Evolutionary conservation across 352 stramenopile genomes (phyloP).

Genomic region (Aphanomyces stellatus): DNA sequence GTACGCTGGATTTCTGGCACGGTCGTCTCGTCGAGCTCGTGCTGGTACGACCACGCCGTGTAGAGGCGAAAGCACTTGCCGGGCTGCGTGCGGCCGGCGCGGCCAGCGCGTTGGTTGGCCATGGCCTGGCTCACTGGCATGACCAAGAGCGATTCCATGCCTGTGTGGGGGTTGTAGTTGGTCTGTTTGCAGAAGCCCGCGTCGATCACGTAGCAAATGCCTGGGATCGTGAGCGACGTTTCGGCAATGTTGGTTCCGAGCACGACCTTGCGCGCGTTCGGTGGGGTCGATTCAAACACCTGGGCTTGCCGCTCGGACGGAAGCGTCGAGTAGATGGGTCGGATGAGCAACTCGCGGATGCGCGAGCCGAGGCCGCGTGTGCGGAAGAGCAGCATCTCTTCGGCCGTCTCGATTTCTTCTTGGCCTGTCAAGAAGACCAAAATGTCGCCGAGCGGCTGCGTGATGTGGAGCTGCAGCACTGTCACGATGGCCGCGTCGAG

Average conservation of each 20-base stretch:
- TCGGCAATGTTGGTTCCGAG: slow-evolving; percentile 99
- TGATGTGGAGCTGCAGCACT: slow-evolving; percentile 98
- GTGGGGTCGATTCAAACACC: slow-evolving; percentile 97
- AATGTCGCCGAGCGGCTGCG: slow-evolving; percentile 96
- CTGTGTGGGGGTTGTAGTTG: slow-evolving; percentile 96
- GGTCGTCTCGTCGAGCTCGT: slow-evolving; percentile 98
- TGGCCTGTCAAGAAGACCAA: slow-evolving; percentile 99
- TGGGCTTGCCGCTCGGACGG: slow-evolving; percentile 98
- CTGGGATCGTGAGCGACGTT: slow-evolving; percentile 98
- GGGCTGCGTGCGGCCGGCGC: slow-evolving; percentile 93
- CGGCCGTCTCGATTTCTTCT: slow-evolving; percentile 98
- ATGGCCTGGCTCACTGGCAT: slow-evolving; percentile 96
- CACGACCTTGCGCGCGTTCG: slow-evolving; percentile 95
- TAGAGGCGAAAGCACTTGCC: slow-evolving; percentile 99
- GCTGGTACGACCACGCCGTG: slow-evolving; percentile 97
- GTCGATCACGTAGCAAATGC: slow-evolving; percentile 99
- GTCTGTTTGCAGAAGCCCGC: slow-evolving; percentile 99
- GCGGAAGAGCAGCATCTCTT: slow-evolving; percentile 92
- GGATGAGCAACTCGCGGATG: slow-evolving; percentile 98
- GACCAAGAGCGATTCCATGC: slow-evolving; percentile 99
- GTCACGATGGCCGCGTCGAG: slow-evolving; percentile 97
- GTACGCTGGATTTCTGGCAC: slow-evolving; percentile 97
- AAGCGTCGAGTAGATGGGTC: slow-evolving; percentile 98
- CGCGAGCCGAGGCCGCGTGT: slow-evolving; percentile 91
- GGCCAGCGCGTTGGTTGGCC: slow-evolving; percentile 93